Evolutionary conservation across 768 basidiomycete species (phyloP).

Genomic region (Stropharia rugosoannulata): DNA sequence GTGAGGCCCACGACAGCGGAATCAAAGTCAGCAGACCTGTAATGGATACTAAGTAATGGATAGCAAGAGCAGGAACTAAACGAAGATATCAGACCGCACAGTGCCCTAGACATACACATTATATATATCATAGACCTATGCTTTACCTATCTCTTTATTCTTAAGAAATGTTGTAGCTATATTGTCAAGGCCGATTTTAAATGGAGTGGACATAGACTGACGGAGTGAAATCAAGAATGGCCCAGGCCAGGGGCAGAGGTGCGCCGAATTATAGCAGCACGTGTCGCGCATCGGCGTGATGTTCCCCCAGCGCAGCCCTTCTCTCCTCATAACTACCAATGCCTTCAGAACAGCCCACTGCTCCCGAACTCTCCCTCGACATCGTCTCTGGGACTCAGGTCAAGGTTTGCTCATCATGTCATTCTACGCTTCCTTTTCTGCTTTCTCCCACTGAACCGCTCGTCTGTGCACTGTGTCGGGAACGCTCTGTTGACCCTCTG

Average conservation of each 20-base stretch:
- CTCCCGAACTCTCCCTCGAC: conserved; percentile 25
- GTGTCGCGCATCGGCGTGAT: conserved; percentile 9
- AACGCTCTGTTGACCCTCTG: conserved; percentile 27
- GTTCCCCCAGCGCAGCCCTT: conserved; percentile 3
- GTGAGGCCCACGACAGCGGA: conserved; percentile 21
- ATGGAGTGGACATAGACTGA: background rate
- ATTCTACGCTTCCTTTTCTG: conserved; percentile 37
- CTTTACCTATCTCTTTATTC: too few relatives aligned
- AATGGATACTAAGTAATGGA: conserved; percentile 3
- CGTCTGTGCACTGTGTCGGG: conserved; percentile 51
- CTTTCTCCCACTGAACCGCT: conserved; percentile 29
- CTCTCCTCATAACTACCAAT: conserved; percentile 30
- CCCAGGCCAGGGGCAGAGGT: too few relatives aligned
- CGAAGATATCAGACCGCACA: too few relatives aligned
- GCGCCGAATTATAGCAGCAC: conserved; percentile 6
- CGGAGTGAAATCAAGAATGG: too few relatives aligned
- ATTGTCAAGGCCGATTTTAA: background rate
- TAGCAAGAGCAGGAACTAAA: background rate
- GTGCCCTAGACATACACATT: too few relatives aligned
- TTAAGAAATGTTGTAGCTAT: too few relatives aligned
- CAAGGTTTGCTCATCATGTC: conserved; percentile 47
- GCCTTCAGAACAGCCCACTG: conserved; percentile 50
- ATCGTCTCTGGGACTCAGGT: conserved; percentile 24
- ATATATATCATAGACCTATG: too few relatives aligned
- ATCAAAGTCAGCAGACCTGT: conserved; percentile 8